A percentile compares a stretch with the other conserved stretches of the same genome.
phyloP scores from a whole-genome alignment of 2,329 filamentous ascomycete species.

The Sarocladium kiliense region DNA sequence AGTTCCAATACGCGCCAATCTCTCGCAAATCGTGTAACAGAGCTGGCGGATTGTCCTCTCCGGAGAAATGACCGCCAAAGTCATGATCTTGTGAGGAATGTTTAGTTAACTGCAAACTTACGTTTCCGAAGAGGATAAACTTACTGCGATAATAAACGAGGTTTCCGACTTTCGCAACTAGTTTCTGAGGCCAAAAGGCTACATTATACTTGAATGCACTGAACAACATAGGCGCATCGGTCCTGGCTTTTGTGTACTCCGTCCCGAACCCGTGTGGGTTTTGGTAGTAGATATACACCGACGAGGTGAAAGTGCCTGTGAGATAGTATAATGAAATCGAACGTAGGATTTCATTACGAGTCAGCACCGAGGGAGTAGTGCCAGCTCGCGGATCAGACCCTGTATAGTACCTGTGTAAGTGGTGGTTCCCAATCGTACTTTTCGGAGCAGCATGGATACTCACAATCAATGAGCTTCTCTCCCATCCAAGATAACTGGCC shows the following conservation, averaged over 20 bases:
- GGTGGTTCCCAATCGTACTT: not conserved
- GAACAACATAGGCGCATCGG: not conserved
- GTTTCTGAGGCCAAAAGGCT: not conserved
- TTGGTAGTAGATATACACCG: not conserved
- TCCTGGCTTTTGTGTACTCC: not conserved
- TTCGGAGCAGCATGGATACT: conserved; percentile 5
- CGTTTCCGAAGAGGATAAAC: no score
- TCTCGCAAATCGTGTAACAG: no score
- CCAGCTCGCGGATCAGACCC: conserved; percentile 12
- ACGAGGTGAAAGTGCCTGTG: not conserved
- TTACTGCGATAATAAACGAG: not conserved
- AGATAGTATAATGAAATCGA: not conserved
- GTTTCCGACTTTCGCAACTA: not conserved
- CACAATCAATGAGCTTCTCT: conserved; percentile 27
- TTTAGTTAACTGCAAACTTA: no score
- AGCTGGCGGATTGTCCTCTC: no score
- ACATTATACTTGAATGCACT: not conserved
- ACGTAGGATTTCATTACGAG: conserved; percentile 15
- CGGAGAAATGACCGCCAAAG: no score
- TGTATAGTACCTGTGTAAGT: not conserved
- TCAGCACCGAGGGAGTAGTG: conserved; percentile 15
- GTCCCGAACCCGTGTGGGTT: not conserved
- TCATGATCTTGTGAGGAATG: no score
- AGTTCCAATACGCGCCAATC: no score
- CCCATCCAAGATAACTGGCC: conserved; percentile 38